These are phyloP conservation scores for Hymenoscyphus fraxineus DNA, from an alignment of 2,329 filamentous ascomycete genomes.

Conservation along the genomic window DNA sequence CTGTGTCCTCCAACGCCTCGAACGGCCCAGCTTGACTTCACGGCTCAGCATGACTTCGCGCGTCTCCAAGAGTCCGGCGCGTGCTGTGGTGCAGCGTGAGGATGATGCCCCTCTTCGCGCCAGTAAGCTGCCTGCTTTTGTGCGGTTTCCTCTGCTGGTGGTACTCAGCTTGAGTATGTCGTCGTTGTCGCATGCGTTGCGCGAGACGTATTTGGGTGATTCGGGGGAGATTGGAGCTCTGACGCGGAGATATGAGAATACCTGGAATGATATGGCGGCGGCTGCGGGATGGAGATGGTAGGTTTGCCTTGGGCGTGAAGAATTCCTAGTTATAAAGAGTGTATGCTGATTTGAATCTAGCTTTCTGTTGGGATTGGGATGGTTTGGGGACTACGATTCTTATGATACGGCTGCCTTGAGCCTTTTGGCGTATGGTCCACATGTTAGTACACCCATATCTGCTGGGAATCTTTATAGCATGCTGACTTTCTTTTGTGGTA, in stretches of 20 bases:
- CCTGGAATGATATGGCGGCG: constrained; percentile 56
- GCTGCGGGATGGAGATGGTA: constrained; percentile 53
- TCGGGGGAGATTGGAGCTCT: constrained; percentile 59
- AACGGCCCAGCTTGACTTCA: background rate
- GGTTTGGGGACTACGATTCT: constrained; percentile 72
- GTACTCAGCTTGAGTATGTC: constrained; percentile 59
- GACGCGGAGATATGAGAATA: constrained; percentile 61
- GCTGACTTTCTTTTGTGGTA: constrained; percentile 29
- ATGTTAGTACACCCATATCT: constrained; percentile 43
- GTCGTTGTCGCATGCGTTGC: constrained; percentile 59
- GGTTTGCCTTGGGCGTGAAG: constrained; percentile 43
- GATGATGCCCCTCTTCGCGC: constrained; percentile 19
- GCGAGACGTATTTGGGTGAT: constrained; percentile 42
- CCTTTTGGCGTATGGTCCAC: constrained; percentile 70
- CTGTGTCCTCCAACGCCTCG: background rate
- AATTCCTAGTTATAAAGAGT: background rate
- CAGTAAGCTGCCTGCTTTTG: constrained; percentile 38
- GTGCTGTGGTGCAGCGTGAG: constrained; percentile 5
- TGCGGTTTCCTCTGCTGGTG: constrained; percentile 52
- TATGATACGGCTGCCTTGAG: constrained; percentile 63
- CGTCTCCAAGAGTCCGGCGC: background rate
- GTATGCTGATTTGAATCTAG: constrained; percentile 44
- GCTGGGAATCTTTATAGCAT: background rate
- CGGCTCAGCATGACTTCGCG: background rate
- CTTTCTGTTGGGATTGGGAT: constrained; percentile 66